Conservation (phyloP, 345 rosid species). For the Acer campestre region DNA sequence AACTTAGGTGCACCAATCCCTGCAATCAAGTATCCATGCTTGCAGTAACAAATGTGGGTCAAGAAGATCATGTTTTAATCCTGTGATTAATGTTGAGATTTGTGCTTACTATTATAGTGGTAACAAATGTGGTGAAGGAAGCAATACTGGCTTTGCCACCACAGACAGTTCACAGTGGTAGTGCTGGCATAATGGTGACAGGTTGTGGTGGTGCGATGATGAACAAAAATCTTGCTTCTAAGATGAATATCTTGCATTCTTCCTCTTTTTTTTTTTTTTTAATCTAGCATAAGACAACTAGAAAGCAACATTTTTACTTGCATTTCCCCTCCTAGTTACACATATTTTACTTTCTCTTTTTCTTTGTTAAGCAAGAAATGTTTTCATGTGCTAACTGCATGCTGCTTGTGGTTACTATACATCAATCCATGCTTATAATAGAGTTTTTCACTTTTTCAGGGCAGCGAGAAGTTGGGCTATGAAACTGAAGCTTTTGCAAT, state of each 20-base stretch:
- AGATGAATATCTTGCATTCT: neutral
- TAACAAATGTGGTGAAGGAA: neutral
- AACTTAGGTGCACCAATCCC: neutral
- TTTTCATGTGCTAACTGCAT: neutral
- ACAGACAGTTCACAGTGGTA: neutral
- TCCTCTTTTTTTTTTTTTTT: neutral
- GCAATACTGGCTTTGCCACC: neutral
- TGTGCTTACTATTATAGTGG: neutral
- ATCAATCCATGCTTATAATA: neutral
- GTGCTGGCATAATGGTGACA: neutral
- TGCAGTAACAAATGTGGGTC: neutral
- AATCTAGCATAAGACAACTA: neutral
- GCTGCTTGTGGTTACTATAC: neutral
- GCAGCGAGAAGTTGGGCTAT: conserved; percentile 70
- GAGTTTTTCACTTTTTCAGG: conserved; percentile 41
- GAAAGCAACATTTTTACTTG: neutral
- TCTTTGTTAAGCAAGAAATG: neutral
- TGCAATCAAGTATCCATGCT: neutral
- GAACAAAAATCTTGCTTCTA: neutral
- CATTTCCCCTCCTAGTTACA: neutral
- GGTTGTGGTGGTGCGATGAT: neutral
- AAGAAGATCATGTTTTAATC: too few relatives aligned
- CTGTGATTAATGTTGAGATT: neutral
- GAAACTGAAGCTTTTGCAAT: conserved; percentile 93
- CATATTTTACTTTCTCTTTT: neutral